Conservation (phyloP, 1,139 yeast genomes). For the Yamadazyma jaroonii region DNA sequence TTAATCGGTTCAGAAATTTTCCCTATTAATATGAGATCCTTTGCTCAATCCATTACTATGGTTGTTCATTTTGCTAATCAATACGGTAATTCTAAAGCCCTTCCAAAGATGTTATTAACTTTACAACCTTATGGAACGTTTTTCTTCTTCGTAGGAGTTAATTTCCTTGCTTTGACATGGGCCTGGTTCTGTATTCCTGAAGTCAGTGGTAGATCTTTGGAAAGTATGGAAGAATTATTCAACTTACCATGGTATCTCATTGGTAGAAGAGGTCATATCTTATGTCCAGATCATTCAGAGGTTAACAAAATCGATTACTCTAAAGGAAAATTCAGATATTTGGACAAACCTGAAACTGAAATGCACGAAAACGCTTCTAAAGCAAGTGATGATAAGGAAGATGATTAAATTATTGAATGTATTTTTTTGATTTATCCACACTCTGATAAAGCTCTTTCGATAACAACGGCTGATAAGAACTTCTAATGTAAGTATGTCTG, state of each 20-base stretch:
- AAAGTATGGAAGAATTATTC: constrained; percentile 57
- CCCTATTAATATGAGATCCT: constrained; percentile 52
- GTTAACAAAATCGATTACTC: constrained; percentile 9
- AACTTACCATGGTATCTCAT: constrained; percentile 56
- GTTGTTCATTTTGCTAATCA: constrained; percentile 58
- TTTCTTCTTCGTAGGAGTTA: constrained; percentile 49
- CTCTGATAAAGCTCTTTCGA: no score
- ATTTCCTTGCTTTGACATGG: constrained; percentile 42
- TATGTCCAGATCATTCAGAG: constrained; percentile 55
- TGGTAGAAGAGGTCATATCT: constrained; percentile 51
- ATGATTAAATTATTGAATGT: constrained; percentile 3
- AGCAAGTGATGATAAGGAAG: constrained; percentile 7
- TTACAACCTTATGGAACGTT: constrained; percentile 54
- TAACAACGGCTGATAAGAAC: no score
- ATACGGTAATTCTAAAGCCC: constrained; percentile 58
- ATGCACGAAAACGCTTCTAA: constrained; percentile 9
- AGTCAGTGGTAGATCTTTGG: constrained; percentile 52
- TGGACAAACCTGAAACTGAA: constrained; percentile 9
- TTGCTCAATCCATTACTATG: constrained; percentile 57
- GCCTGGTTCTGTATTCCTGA: constrained; percentile 57
- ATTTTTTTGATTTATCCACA: no score
- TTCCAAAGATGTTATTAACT: constrained; percentile 50
- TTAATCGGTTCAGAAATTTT: constrained; percentile 58
- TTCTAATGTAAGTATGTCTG: no score
- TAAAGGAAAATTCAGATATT: constrained; percentile 8